Conservation (phyloP, 441 rosid genomes). For the Erysimum pusillum region DNA sequence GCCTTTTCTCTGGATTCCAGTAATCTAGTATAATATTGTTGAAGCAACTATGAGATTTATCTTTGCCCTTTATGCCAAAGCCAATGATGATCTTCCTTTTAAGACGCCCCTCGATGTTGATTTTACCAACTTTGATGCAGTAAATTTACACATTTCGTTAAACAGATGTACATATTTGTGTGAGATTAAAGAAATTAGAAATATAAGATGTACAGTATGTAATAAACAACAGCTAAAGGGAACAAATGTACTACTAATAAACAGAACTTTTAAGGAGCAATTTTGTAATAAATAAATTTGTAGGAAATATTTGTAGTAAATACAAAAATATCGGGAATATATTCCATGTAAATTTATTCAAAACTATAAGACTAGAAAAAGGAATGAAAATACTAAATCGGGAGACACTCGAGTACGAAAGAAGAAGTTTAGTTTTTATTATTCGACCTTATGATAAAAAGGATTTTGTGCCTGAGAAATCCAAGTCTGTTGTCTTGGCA, state of each 20-base stretch:
- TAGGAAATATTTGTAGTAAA: not conserved
- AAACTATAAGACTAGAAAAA: not conserved
- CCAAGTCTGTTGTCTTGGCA: not conserved
- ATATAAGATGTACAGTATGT: not conserved
- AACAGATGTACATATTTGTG: too few relatives aligned
- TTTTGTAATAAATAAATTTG: not conserved
- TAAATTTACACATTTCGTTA: not conserved
- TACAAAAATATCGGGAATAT: not conserved
- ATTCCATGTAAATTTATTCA: not conserved
- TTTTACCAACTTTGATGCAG: not conserved
- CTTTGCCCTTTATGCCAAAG: not conserved
- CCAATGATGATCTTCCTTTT: not conserved
- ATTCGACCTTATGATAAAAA: not conserved
- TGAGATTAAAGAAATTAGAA: too few relatives aligned
- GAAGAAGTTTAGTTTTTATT: not conserved
- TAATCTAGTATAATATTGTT: constrained; percentile 5
- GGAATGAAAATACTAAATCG: not conserved
- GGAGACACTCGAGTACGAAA: constrained; percentile 7
- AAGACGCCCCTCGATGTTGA: not conserved
- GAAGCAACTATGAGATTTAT: constrained; percentile 16
- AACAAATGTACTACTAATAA: not conserved
- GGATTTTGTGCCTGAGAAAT: too few relatives aligned
- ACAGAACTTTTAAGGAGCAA: not conserved
- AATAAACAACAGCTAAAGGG: not conserved
- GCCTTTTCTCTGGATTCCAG: not conserved